These are phyloP conservation scores for Microdochium paspali DNA, from an alignment of 2,329 filamentous ascomycete genomes.

Conservation along the genomic window DNA sequence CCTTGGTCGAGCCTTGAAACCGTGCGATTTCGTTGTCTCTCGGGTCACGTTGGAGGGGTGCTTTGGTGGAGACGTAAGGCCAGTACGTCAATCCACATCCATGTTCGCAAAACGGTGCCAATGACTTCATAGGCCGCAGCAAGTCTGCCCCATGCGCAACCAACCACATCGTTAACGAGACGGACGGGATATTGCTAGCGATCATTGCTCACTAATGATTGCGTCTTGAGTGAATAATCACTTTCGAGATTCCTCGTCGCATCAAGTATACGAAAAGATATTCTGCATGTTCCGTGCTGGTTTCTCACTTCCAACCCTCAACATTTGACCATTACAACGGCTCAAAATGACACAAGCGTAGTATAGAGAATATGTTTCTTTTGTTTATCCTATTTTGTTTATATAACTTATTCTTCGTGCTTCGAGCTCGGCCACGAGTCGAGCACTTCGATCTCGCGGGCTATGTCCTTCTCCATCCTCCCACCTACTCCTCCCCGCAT, in stretches of 20 bases:
- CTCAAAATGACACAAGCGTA: too few species aligned
- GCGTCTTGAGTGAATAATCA: too few species aligned
- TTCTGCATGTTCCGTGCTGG: too few species aligned
- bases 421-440: slow-evolving; percentile 16
- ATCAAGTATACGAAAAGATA: too few species aligned
- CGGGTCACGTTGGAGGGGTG: not conserved
- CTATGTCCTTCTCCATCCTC: slow-evolving; percentile 1
- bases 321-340: too few species aligned
- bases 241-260: too few species aligned
- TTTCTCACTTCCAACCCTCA: too few species aligned
- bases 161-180: too few species aligned
- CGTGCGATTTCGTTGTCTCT: not conserved
- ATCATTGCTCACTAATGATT: too few species aligned
- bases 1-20: not conserved
- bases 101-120: not conserved
- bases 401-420: slow-evolving; percentile 3
- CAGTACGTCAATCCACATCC: not conserved
- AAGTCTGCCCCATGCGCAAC: too few species aligned
- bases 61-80: too few species aligned
- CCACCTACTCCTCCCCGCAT: not conserved
- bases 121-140: not conserved
- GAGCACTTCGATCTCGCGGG: slow-evolving; percentile 25
- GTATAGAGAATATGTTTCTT: not conserved
- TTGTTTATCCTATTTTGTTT: slow-evolving; percentile 6
- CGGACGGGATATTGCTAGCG: too few species aligned